Base-by-base conservation (phyloP, 2,329 filamentous ascomycete species). In the Xylariales sp. region DNA sequence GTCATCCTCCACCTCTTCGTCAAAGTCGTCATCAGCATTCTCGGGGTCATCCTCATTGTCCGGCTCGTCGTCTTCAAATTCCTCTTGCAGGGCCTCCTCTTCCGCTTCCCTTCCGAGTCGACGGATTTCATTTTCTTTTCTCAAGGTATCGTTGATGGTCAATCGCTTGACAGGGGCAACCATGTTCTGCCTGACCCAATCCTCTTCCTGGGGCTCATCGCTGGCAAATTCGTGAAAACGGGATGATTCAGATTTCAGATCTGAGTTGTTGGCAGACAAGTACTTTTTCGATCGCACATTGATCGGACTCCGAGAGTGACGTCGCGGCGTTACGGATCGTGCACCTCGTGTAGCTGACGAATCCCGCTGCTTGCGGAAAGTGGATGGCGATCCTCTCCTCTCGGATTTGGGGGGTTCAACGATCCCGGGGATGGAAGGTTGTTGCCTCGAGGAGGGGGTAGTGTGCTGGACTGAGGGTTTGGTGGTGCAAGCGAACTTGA, bases 171-270 rank as follows among this genome's bases (percentile, higher is more conserved):
- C 73, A 47, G 80, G 70, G 21, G 77, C 75, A 6, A 75, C 71
- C 23, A 77, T 70, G 52, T 87, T 83, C 40, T 84, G 80, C 13
- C 70, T 70, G 20, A 94, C 87, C 93, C 93, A 98, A 52, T 95
- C 90, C 41, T 96, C 90, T 44, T 93, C 85, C 41, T 88, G 80
- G 28, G 84, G 73, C 41, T 81, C 74, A 34, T 87, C 89, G 56
- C 85, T 89, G 29, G 88, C 91, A 59, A 97, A 97, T 54, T 95
- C 91, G 58, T 96, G 88, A 56, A 96, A 97, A 33, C 67, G 79
- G 56, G 66, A 80, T 18, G 71, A 70, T 45, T 83, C 76, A 28
- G 66, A 67, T 25, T 66, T 63, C 29, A 78, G 53, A 34, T 78
- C 75, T 24, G 56, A 64, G 5, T 67, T 66, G 40, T 70, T 62